Conservation (phyloP, 1,139 yeast species). For the Protomyces arabidopsidicola region DNA sequence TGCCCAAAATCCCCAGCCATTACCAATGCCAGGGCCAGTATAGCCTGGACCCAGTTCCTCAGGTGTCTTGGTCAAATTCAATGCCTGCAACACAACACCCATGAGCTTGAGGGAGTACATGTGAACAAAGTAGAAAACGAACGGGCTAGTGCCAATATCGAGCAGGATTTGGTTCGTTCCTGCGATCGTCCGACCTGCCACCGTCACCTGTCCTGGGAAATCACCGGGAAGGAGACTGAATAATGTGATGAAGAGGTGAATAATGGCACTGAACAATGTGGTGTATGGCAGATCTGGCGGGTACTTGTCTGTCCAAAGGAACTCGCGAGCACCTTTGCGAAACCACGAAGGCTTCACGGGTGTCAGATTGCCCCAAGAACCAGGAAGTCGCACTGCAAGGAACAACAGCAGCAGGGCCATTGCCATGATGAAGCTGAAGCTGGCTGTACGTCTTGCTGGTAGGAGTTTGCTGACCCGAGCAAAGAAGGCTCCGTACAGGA, state of each 20-base stretch:
- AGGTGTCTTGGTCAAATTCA: slow-evolving; percentile 3
- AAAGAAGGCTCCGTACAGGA: slow-evolving; percentile 18
- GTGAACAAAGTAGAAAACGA: slow-evolving; percentile 20
- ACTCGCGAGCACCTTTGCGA: slow-evolving; percentile 13
- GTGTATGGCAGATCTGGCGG: slow-evolving; percentile 23
- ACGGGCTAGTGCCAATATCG: slow-evolving; percentile 23
- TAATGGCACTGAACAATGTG: slow-evolving; percentile 16
- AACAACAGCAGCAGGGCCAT: slow-evolving; percentile 1
- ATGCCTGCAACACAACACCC: not conserved
- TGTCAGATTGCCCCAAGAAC: slow-evolving; percentile 18
- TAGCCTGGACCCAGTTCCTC: slow-evolving; percentile 17
- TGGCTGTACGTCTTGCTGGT: slow-evolving; percentile 8
- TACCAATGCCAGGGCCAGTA: slow-evolving; percentile 13
- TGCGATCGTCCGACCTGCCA: not conserved
- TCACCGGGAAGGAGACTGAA: slow-evolving; percentile 14
- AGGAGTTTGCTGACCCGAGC: slow-evolving; percentile 11
- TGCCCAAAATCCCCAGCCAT: slow-evolving; percentile 17
- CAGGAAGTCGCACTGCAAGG: slow-evolving; percentile 20
- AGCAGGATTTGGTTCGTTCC: slow-evolving; percentile 21
- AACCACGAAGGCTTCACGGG: slow-evolving; percentile 23
- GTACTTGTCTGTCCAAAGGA: slow-evolving; percentile 26
- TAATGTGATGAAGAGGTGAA: slow-evolving; percentile 8
- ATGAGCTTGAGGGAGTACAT: slow-evolving; percentile 16
- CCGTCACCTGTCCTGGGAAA: slow-evolving; percentile 1
- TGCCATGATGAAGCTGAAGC: slow-evolving; percentile 1